phyloP scores from a whole-genome alignment of 2,329 filamentous ascomycete genomes.

The Lasiodiplodia gonubiensis region DNA sequence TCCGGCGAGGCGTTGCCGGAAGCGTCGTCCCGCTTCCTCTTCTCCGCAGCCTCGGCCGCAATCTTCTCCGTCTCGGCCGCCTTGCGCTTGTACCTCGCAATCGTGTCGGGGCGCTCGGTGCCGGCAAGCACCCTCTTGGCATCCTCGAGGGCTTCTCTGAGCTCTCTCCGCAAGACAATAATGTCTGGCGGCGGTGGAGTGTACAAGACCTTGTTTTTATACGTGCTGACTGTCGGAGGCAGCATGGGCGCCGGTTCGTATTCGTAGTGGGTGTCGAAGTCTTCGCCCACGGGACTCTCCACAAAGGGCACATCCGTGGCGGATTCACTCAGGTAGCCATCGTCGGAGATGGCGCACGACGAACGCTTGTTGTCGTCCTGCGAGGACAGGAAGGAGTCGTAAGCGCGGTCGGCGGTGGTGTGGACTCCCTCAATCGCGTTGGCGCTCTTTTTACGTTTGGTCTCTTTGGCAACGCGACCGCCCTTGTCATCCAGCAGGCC shows the following conservation, averaged over 20 bases:
- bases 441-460: conserved; percentile 58
- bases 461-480: conserved; percentile 76
- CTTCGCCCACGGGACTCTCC: conserved; percentile 57
- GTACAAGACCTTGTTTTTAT: conserved; percentile 81
- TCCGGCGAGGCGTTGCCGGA: conserved; percentile 35
- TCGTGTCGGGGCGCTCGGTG: conserved; percentile 50
- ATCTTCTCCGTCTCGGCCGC: conserved; percentile 26
- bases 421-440: conserved; percentile 33
- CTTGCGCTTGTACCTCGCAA: conserved; percentile 21
- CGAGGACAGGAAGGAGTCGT: conserved; percentile 6
- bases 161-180: conserved; percentile 73
- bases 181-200: conserved; percentile 85
- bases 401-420: conserved; percentile 34
- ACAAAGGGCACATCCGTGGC: conserved; percentile 42
- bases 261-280: conserved; percentile 55
- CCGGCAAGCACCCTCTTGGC: conserved; percentile 72
- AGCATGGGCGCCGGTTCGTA: conserved; percentile 78
- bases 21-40: conserved; percentile 41
- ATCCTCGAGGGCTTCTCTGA: conserved; percentile 71
- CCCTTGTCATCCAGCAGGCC: conserved; percentile 93
- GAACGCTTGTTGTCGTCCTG: conserved; percentile 19
- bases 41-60: conserved; percentile 40
- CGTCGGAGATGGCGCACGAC: conserved; percentile 32
- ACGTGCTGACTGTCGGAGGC: conserved; percentile 96
- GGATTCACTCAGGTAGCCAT: conserved; percentile 35